phyloP scores from a whole-genome alignment of 177 flowering plant species.

The Telopea speciosissima region DNA sequence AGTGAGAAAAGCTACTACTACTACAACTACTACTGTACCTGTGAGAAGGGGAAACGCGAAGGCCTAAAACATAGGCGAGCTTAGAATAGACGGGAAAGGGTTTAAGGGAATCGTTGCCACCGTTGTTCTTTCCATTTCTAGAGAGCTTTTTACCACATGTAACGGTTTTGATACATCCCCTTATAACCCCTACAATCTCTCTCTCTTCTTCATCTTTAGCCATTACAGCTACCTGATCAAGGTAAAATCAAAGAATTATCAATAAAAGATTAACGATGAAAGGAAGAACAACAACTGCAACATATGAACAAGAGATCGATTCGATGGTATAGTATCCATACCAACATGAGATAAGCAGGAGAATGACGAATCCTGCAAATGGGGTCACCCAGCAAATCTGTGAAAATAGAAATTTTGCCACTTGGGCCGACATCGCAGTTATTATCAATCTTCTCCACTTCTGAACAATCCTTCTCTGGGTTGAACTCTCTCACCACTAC shows the following conservation, averaged over 20 bases:
- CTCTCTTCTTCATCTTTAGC: conserved; percentile 19
- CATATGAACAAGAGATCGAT: too few species aligned
- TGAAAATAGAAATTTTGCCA: conserved; percentile 67
- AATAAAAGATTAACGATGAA: too few species aligned
- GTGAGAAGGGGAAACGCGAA: conserved; percentile 86
- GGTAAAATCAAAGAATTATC: neutral
- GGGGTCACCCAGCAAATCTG: conserved; percentile 91
- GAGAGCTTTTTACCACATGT: conserved; percentile 71
- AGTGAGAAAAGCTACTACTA: too few species aligned
- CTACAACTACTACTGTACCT: conserved; percentile 28
- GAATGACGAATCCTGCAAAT: conserved; percentile 85
- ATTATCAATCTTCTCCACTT: conserved; percentile 66
- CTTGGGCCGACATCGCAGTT: conserved; percentile 82
- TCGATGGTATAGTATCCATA: conserved; percentile 14
- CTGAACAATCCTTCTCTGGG: conserved; percentile 35
- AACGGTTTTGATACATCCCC: conserved; percentile 96
- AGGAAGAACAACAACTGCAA: neutral
- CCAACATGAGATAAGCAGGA: conserved; percentile 89
- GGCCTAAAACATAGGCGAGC: conserved; percentile 85
- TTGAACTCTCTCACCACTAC: conserved; percentile 65
- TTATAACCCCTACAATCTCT: conserved; percentile 78
- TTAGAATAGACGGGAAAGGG: conserved; percentile 67
- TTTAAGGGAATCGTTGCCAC: conserved; percentile 3
- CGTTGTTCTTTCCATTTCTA: conserved; percentile 27
- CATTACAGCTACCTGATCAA: conserved; percentile 63